phyloP scores from a whole-genome alignment of 2,329 filamentous ascomycete genomes.

The Calonectria pseudoreteaudii region DNA sequence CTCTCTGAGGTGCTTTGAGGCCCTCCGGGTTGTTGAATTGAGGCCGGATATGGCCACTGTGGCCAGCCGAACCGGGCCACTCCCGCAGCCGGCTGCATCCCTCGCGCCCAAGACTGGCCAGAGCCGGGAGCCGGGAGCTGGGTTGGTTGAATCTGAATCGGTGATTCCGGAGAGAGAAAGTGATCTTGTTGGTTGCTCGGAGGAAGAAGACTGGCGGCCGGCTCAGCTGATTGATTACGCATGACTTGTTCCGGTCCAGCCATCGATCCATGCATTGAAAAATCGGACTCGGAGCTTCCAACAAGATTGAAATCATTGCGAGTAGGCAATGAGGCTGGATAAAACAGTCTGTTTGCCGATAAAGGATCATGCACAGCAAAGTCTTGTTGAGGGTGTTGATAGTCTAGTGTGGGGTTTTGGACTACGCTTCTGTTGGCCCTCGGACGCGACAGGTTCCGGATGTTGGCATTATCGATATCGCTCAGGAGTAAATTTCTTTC shows the following conservation, averaged over 20 bases:
- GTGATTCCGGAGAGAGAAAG: neutral
- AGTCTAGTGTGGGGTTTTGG: neutral
- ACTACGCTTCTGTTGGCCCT: too few species aligned
- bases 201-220: neutral
- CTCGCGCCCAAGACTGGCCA: neutral
- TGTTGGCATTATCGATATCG: neutral
- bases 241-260: neutral
- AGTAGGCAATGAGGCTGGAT: too few species aligned
- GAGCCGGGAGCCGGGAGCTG: too few species aligned
- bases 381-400: neutral
- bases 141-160: too few species aligned
- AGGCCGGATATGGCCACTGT: neutral
- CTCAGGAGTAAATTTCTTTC: neutral
- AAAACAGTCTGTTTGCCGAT: too few species aligned
- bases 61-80: neutral
- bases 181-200: neutral
- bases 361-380: too few species aligned
- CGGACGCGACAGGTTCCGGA: neutral
- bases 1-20: neutral
- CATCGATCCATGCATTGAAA: neutral
- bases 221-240: too few species aligned
- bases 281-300: neutral
- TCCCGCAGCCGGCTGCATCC: neutral
- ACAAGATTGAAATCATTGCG: too few species aligned
- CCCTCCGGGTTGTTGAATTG: neutral